Evolutionary conservation across 805 yeast genomes (phyloP).

Genomic region (Allodekkera sacchari): DNA sequence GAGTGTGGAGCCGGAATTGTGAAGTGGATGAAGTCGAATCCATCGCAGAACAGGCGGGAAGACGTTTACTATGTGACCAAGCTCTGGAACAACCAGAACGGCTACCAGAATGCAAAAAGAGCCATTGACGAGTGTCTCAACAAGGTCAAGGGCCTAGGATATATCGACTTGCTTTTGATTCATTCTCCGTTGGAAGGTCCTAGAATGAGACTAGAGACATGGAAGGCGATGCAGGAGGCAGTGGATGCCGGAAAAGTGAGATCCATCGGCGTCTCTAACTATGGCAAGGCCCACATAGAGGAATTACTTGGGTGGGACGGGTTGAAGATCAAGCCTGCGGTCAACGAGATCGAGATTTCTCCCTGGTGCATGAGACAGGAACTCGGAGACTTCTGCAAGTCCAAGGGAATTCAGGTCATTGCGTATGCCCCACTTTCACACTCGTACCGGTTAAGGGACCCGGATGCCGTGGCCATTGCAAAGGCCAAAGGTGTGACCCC

Average conservation of each 20-base stretch:
- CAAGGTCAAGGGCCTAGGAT: slow-evolving; percentile 46
- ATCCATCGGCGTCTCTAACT: slow-evolving; percentile 76
- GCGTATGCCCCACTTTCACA: slow-evolving; percentile 73
- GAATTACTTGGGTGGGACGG: slow-evolving; percentile 53
- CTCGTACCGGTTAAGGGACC: slow-evolving; percentile 50
- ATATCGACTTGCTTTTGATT: slow-evolving; percentile 65
- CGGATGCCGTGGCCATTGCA: slow-evolving; percentile 41
- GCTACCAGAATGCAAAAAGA: slow-evolving; percentile 44
- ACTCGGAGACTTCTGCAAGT: slow-evolving; percentile 50
- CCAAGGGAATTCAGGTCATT: slow-evolving; percentile 51
- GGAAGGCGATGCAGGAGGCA: slow-evolving; percentile 69
- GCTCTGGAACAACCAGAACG: slow-evolving; percentile 61
- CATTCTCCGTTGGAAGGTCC: slow-evolving; percentile 52
- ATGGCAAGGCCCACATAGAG: slow-evolving; percentile 49
- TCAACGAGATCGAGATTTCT: slow-evolving; percentile 76
- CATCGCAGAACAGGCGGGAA: slow-evolving; percentile 32
- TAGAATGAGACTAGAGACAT: slow-evolving; percentile 47
- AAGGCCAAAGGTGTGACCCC: slow-evolving; percentile 39
- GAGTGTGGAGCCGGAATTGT: slow-evolving; percentile 42
- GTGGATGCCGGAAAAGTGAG: slow-evolving; percentile 49
- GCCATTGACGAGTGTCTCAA: slow-evolving; percentile 52
- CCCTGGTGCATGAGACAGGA: slow-evolving; percentile 73
- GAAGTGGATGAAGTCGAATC: slow-evolving; percentile 30
- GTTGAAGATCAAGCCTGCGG: slow-evolving; percentile 51
- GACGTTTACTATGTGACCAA: slow-evolving; percentile 64